Evolutionary conservation across 148 eudicot genomes (phyloP), one percentile per base, ranked within the genome.

Genomic region (Drosera capensis): DNA sequence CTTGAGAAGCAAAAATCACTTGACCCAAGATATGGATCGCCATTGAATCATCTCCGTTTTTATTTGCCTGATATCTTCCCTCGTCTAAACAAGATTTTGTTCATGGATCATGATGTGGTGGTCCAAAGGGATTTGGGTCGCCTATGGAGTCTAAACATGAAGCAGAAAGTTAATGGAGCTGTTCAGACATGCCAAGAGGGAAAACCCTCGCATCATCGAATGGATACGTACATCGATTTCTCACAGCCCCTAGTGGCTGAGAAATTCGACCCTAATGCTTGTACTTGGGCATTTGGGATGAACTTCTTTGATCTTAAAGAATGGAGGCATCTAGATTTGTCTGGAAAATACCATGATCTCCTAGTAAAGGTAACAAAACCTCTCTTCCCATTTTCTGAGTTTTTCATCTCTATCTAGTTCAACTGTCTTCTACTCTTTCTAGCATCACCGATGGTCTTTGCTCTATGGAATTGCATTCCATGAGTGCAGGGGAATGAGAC

Each of bases 271-370:
- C 58, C 59, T 16, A 35, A 76, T 52, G 51, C 94, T 51, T 92
- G 99, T 60, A 92, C 94, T 0, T 92, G 99, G 99, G 93, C 95
- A 31, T 92, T 92, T 70, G 99, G 99, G 56, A 58, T 92, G 95
- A 92, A 92, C 46, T n/a, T 92, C 43, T 92, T 92, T 63, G 85
- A 92, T 67, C 64, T 92, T 35, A 54, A 24, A 29, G 70, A 71
- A 62, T 92, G 99, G 99, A 81, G 95, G 64, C 59, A 40, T 42
- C 77, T 39, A 54, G 66, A 79, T 65, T 58, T 85, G 56, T 77
- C 94, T 43, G 62, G 43, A 20, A 56, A 62, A 47, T 85, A 92
- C 54, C 78, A 65, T 55, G 64, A 75, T 45, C 80, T 78, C 62
- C 71, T 84, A 41, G 64, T 48, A 23, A 48, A 60, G 95, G 99